Evolutionary conservation across 2,329 filamentous ascomycete genomes (phyloP).

Genomic region (Chrysoporthe puriensis): DNA sequence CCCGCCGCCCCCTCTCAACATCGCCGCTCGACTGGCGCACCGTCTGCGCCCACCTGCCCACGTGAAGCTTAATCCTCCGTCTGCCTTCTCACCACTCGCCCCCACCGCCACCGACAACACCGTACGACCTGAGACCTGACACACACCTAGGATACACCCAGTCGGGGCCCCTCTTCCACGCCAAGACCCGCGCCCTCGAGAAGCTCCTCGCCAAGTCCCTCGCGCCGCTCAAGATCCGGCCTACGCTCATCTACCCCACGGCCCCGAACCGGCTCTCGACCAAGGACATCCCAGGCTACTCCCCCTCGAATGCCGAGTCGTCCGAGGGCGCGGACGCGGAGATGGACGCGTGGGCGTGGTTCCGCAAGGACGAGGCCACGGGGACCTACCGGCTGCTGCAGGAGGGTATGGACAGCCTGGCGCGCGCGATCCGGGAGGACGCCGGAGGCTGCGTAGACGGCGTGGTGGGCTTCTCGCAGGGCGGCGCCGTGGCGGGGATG

Average conservation of each 20-base stretch:
- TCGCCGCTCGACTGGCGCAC: too few relatives aligned
- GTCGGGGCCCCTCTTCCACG: slow-evolving; percentile 80
- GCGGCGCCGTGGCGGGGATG: slow-evolving; percentile 72
- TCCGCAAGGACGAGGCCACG: slow-evolving; percentile 67
- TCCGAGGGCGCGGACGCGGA: slow-evolving; percentile 44
- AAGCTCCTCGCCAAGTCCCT: slow-evolving; percentile 80
- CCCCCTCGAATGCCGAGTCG: slow-evolving; percentile 45
- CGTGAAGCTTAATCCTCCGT: background rate
- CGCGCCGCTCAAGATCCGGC: slow-evolving; percentile 51
- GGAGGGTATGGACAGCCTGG: slow-evolving; percentile 67
- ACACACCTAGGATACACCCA: slow-evolving; percentile 75
- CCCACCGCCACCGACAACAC: background rate
- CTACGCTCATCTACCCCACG: slow-evolving; percentile 69
- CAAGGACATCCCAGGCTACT: slow-evolving; percentile 72
- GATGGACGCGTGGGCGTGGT: slow-evolving; percentile 82
- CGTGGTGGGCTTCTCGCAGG: slow-evolving; percentile 82
- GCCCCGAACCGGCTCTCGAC: slow-evolving; percentile 66
- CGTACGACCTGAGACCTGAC: background rate
- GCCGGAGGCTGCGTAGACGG: slow-evolving; percentile 75
- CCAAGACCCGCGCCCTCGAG: slow-evolving; percentile 85
- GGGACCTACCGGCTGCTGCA: slow-evolving; percentile 70
- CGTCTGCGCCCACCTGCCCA: background rate
- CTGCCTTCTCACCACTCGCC: background rate
- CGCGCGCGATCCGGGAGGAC: slow-evolving; percentile 60
- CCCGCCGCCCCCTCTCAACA: too few relatives aligned